Base-by-base conservation (phyloP, 495 filamentous ascomycete genomes). In the Zalerion maritima region DNA sequence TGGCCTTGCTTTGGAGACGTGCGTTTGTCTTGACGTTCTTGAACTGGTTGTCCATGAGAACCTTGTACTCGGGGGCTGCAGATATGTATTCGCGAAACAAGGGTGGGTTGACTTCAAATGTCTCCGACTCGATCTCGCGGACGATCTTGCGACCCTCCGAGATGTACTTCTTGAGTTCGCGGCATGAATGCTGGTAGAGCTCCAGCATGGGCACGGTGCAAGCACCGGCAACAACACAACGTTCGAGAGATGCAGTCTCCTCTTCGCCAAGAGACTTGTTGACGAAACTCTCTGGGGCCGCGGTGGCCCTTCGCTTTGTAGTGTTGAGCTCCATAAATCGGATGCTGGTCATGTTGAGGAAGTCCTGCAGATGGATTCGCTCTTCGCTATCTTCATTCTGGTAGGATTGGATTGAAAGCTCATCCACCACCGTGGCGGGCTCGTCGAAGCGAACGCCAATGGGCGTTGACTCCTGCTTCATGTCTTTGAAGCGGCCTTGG, bases 281-380 rank as follows among this genome's bases (percentile, higher is more conserved):
- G n/a, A n/a, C n/a, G n/a, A n/a, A n/a, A n/a, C n/a, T n/a, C n/a
- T n/a, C n/a, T 11, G 78, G 75, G 1, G 68, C 82, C 18, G 75
- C 70, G 0, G 89, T 96, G 44, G 87, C 79, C 24, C 89, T 65
- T 37, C 89, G 63, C 50, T 94, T 97, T 0, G 87, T 94, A 1
- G 70, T 70, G 2, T 81, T 94, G 16, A 94, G 64, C 44, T 97
- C 91, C 77, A 97, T 93, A 55, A 97, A 97, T 21, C 85, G 80
- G 41, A 97, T 93, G 34, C 76, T 82, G 4, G 89, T 94, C 70
- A 94, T 72, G 41, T 94, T 81, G 25, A 97, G 56, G 54, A 97
- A 97, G 21, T 93, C 78, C 42, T 92, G 81, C 2, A 97, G 61
- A 28, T 85, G 76, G 15, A 97, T 85, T 9, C 73, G 70, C 32